Evolutionary conservation across 164 flowering plant species (phyloP), one percentile per base, ranked within the genome.

Genomic region (grape (Vitis vinifera)): DNA sequence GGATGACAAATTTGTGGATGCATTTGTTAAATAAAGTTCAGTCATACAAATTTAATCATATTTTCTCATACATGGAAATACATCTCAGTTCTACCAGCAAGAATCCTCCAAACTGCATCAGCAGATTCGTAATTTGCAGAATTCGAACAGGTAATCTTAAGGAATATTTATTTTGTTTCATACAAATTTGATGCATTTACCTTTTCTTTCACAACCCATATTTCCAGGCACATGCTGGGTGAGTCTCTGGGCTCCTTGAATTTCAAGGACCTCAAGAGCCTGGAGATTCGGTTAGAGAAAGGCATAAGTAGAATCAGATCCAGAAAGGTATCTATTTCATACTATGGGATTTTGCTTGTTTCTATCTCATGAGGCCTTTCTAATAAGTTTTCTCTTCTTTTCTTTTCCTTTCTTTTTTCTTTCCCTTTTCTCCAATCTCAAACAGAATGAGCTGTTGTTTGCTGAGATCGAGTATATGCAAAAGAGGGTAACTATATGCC

Each of bases 391-490:
- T 12, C 27, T 14, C 50, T 6, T 8, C 12, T 62, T 14, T 15
- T 51, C 0, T 14, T 23, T 50, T 12, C 51, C 13, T 30, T 27
- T 67, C 4, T 59, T 12, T 50, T 19, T 30, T 47, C 53, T 50
- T 53, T 62, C 23, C n/a, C 27, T 13, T n/a, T 49, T 48, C 19
- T 10, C 47, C 30, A 16, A 60, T 53, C 55, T 62, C 51, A 52
- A 2, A 59, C 89, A 93, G 98, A 93, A 93, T 77, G 98, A 93
- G 78, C 75, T 87, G 71, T 66, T 93, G 72, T 89, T 87, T 71
- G 88, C 89, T 37, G 98, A 94, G 67, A 87, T 92, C 62, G 92
- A 94, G 78, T 88, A 83, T 73, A 90, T 94, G 97, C 98, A 90
- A 75, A 92, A 89, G 71, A 83, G 91, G 94, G 98, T 94, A 87